Evolutionary conservation across 805 yeast species (phyloP), one percentile per base, ranked within the genome.

Genomic region (Starmerella ratchasimensis): DNA sequence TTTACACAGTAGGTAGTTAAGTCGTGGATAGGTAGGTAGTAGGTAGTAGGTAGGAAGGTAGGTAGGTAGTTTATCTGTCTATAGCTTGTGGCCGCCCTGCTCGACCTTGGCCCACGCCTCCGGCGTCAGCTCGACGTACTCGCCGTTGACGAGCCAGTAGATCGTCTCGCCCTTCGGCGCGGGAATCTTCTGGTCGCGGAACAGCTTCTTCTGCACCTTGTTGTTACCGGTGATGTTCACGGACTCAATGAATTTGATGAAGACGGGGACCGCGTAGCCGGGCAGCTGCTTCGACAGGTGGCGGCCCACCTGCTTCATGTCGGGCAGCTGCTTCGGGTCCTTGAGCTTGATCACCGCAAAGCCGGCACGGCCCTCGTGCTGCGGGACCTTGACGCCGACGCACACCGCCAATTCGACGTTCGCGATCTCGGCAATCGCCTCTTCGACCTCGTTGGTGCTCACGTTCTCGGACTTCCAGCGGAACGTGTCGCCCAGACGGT

Each of bases 381-480:
- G 68, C 4, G 88, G 90, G 8, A 86, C 77, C 53, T 69, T 69
- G 26, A 95, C 95, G 37, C 90, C 95, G 17, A 86, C 94, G 32
- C 82, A 84, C 10, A 77, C 72, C 44, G 78, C 82, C 43, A 68
- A 67, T 33, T 79, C 62, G 19, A 59, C 47, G 18, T 58, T 61
- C 17, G 59, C 57, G 23, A 54, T 44, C 18, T 57, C 61, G 21
- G 62, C 55, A 34, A 62, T 55, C 58, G 70, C 66, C 53, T 77
- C 80, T 55, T 88, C 96, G 28, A 86, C 95, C 61, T 86, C 96
- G 24, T 86, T 76, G 11, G 96, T 84, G 14, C 90, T 75, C 9
- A 88, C 95, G 57, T 86, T 86, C 61, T 86, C 97, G 2, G 93
- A 79, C 61, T 83, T 88, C 97, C 97, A 86, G 50, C 97, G 68